Percentiles rank a stretch among this genome's conserved stretches.
phyloP scores from a whole-genome alignment of 2,329 filamentous ascomycete species.

The Bipolaris cookei region DNA sequence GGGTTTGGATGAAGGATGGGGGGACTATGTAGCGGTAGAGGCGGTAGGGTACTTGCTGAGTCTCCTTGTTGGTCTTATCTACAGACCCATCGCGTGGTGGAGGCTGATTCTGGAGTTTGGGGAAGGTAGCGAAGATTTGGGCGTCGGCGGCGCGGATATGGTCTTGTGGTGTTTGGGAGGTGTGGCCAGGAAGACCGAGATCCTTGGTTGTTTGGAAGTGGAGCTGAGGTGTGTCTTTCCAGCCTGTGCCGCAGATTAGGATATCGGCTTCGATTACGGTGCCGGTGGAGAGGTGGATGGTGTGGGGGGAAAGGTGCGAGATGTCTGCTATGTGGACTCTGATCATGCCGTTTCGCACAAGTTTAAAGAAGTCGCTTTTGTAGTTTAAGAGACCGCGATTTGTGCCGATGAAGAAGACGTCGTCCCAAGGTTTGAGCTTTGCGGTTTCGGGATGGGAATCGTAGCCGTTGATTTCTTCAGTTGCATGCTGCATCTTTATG shows the following conservation, averaged over 20 bases:
- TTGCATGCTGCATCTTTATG: constrained; percentile 60
- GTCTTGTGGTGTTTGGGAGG: constrained; percentile 50
- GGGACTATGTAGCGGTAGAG: constrained; percentile 55
- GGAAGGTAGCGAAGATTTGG: constrained; percentile 49
- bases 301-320: constrained; percentile 53
- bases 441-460: constrained; percentile 50
- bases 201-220: constrained; percentile 52
- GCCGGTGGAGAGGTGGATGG: constrained; percentile 58
- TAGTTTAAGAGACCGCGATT: constrained; percentile 67
- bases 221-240: constrained; percentile 61
- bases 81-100: constrained; percentile 27
- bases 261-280: constrained; percentile 56
- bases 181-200: constrained; percentile 34
- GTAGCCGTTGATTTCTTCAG: constrained; percentile 55
- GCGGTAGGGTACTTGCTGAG: constrained; percentile 47
- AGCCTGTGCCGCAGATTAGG: constrained; percentile 63
- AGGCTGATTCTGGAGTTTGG: constrained; percentile 60
- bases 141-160: constrained; percentile 56
- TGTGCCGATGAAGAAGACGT: constrained; percentile 60
- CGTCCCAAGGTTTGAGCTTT: constrained; percentile 52
- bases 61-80: constrained; percentile 5
- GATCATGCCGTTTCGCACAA: constrained; percentile 61
- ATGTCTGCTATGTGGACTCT: constrained; percentile 64
- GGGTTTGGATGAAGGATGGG: constrained; percentile 37
- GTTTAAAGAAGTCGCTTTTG: constrained; percentile 61